Percentiles rank a stretch among this genome's conserved stretches.
Evolutionary conservation across 345 rosid genomes (phyloP).

Genomic region (Syzygium jambos): DNA sequence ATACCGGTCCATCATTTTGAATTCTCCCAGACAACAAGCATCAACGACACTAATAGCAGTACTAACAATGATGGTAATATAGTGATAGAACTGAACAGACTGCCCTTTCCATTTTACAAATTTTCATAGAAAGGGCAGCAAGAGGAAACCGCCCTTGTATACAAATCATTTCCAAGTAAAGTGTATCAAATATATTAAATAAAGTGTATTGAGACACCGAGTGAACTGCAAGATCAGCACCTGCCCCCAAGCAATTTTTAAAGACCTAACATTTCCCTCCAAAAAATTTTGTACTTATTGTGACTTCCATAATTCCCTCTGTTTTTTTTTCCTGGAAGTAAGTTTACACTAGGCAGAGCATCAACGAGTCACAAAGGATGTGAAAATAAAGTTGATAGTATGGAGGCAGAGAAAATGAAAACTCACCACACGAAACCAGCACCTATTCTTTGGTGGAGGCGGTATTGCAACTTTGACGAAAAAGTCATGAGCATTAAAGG

Average conservation of each 20-base stretch:
- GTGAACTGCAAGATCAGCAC: neutral
- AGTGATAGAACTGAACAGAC: neutral
- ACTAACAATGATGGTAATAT: neutral
- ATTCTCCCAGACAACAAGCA: neutral
- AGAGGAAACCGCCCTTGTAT: neutral
- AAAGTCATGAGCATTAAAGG: constrained; percentile 74
- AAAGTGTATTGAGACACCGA: neutral
- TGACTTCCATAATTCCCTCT: neutral
- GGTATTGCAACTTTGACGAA: constrained; percentile 59
- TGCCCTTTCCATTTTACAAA: neutral
- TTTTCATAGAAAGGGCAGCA: neutral
- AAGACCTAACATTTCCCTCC: neutral
- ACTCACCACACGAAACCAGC: constrained; percentile 88
- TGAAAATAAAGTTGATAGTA: neutral
- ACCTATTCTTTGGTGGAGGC: constrained; percentile 39
- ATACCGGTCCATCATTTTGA: neutral
- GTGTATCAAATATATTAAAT: neutral
- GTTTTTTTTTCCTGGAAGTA: neutral
- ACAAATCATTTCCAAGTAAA: neutral
- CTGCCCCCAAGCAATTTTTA: neutral
- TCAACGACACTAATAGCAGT: neutral
- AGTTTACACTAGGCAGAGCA: neutral
- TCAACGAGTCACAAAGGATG: neutral
- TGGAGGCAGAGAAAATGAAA: neutral
- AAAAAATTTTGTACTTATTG: neutral